These are phyloP conservation scores for Knoxdaviesia capensis DNA, from an alignment of 2,329 filamentous ascomycete genomes.

Conservation along the genomic window DNA sequence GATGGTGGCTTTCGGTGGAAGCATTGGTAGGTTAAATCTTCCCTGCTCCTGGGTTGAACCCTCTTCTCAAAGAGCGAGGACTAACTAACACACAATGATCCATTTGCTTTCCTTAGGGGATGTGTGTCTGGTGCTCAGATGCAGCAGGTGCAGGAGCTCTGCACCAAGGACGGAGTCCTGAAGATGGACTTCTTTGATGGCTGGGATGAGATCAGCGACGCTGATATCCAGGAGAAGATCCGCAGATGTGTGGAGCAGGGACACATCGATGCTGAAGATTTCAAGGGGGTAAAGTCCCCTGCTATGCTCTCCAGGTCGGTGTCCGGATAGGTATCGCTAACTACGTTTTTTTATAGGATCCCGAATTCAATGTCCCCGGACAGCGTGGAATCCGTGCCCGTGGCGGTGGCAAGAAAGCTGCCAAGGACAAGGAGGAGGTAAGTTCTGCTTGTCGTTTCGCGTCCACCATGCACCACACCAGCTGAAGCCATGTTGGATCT, in stretches of 20 bases:
- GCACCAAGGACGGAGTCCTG: conserved; percentile 24
- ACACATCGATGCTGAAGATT: conserved; percentile 70
- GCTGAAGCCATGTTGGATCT: too few species aligned
- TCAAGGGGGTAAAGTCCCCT: conserved; percentile 53
- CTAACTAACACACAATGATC: neutral
- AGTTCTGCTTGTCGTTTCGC: too few species aligned
- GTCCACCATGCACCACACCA: too few species aligned
- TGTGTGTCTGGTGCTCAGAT: conserved; percentile 67
- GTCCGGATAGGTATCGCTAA: neutral
- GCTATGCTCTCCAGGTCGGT: neutral
- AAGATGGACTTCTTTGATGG: conserved; percentile 57
- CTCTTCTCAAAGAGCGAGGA: neutral
- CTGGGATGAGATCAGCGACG: conserved; percentile 50
- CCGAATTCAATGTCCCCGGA: conserved; percentile 51
- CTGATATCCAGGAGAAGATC: conserved; percentile 54
- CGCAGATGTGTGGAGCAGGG: conserved; percentile 51
- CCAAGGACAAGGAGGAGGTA: conserved; percentile 12
- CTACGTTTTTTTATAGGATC: conserved; percentile 32
- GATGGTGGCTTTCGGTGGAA: conserved; percentile 55
- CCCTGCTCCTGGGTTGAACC: neutral
- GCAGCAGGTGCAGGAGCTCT: conserved; percentile 37
- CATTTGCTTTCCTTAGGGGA: conserved; percentile 36
- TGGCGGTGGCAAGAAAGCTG: conserved; percentile 7
- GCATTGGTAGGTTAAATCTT: conserved; percentile 51
- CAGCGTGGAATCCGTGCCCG: conserved; percentile 38